phyloP scores from a whole-genome alignment of 306 rosid genomes.

The Nissolia schottii region DNA sequence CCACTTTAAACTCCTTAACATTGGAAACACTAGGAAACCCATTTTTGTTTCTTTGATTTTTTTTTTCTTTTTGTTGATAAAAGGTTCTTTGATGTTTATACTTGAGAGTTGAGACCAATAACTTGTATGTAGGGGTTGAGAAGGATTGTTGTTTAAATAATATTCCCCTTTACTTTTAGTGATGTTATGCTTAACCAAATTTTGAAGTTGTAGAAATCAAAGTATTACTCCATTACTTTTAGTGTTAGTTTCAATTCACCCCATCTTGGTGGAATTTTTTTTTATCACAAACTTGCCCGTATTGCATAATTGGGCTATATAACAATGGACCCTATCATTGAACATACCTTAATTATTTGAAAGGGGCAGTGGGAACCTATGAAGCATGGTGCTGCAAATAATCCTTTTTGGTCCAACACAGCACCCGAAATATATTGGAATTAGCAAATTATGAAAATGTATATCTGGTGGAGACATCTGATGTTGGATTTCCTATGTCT shows the following conservation, averaged over 20 bases:
- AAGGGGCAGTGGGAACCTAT: neutral
- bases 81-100: neutral
- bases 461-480: neutral
- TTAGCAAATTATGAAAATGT: neutral
- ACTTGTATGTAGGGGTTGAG: neutral
- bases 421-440: neutral
- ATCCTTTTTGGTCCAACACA: neutral
- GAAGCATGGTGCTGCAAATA: neutral
- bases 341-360: neutral
- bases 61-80: neutral
- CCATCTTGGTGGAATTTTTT: neutral
- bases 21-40: too few relatives aligned
- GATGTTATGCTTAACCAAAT: neutral
- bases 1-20: too few relatives aligned
- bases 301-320: neutral
- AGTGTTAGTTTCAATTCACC: neutral
- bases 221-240: neutral
- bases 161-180: neutral
- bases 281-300: neutral
- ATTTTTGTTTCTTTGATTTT: too few relatives aligned
- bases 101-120: neutral
- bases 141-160: neutral
- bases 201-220: neutral
- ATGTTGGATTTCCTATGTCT: slow-evolving; percentile 5
- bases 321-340: neutral